These are phyloP conservation scores for Epipyxis sp. DNA, from an alignment of 108 stramenopile genomes.

Conservation along the genomic window DNA sequence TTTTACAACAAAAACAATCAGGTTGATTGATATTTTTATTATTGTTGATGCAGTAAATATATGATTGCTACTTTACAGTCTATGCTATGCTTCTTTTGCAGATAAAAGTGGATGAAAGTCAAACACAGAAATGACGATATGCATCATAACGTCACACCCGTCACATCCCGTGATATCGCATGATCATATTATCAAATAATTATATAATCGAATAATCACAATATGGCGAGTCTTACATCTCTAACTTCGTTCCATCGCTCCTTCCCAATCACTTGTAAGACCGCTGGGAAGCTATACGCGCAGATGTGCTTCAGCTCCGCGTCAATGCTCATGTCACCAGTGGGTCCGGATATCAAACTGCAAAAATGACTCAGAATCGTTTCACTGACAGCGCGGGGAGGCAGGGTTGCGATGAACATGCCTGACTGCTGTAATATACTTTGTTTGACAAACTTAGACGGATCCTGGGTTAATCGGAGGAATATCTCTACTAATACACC, in stretches of 20 bases:
- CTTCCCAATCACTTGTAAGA: slow-evolving; percentile 75
- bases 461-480: slow-evolving; percentile 49
- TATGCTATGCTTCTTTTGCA: too few species aligned
- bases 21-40: too few species aligned
- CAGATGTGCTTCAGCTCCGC: slow-evolving; percentile 91
- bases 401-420: slow-evolving; percentile 57
- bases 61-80: too few species aligned
- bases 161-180: too few species aligned
- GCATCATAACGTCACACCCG: too few species aligned
- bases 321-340: slow-evolving; percentile 73
- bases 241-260: slow-evolving; percentile 75
- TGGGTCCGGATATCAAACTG: slow-evolving; percentile 67
- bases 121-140: too few species aligned
- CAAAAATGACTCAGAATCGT: slow-evolving; percentile 73
- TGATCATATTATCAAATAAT: too few species aligned
- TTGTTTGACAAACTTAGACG: slow-evolving; percentile 52
- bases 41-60: too few species aligned
- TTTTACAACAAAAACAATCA: too few species aligned
- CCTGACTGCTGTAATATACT: slow-evolving; percentile 61
- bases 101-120: too few species aligned
- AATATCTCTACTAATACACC: slow-evolving; percentile 50
- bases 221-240: slow-evolving; percentile 21
- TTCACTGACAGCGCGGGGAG: slow-evolving; percentile 42
- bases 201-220: too few species aligned
- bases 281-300: slow-evolving; percentile 94